Base-by-base conservation (phyloP, 495 filamentous ascomycete species). In the Neurospora sp. region DNA sequence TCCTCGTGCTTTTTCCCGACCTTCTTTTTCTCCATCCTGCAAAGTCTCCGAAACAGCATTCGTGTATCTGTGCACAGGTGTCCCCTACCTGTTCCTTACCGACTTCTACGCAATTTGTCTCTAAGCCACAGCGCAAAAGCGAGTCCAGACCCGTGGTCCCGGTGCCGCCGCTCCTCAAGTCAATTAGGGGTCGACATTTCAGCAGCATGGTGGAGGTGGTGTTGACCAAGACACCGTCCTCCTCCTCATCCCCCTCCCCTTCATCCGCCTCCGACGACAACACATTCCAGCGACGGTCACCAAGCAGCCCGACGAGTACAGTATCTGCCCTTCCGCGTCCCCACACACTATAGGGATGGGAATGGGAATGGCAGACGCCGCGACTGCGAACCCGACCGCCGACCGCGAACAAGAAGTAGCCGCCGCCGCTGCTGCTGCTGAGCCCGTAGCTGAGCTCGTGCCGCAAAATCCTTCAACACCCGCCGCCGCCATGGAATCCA, bases 311-410 rank as follows among this genome's bases (percentile, higher is more conserved):
- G 46, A 27, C 20, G 46, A 54, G 48, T 59, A 20, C 48, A 62
- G 54, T 62, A 62, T 35, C 48, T 62, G 46, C 46, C 46, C 20
- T 12, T 10, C 20, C n/a, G 4, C 46, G 10, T 54, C 46, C 20
- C 46, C 10, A 35, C 5, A 62, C 12, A 62, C 27, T 66, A 66
- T 66, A 66, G 54, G 27, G 6, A 66, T 66, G 54, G 54, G 54
- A 73, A 71, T 77, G 76, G 78, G 75, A 77, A 79, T 78, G 78
- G 75, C 71, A 69, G 72, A 72, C 44, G 41, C 69, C 14, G 54
- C 72, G 31, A 59, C 69, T 11, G 54, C 72, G 31, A 59, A 5
- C 69, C 12, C 74, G 71, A 39, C n/a, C 42, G 37, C 62, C 18
- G 73, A 76, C 37, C 16, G 12, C 71, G 54, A 35, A 35, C 54